Base-by-base conservation (phyloP, 257 asterid species). In the Verbena officinalis region DNA sequence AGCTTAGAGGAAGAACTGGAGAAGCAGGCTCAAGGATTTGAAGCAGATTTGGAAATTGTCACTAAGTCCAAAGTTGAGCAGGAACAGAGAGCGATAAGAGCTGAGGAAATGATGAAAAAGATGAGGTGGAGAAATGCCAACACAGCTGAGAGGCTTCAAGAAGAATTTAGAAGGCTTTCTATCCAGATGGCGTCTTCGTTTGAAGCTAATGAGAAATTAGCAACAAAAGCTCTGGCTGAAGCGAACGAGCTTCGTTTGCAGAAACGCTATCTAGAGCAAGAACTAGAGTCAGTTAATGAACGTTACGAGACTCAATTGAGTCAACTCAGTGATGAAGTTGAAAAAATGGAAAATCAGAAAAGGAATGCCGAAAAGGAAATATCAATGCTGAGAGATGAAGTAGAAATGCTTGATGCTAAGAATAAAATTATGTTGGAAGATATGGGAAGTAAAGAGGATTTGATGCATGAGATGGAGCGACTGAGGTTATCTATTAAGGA, bases 91-190 rank as follows among this genome's bases (percentile, higher is more conserved):
- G 96, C 96, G 0, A 83, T 88, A 74, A 65, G 74, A 64, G 96
- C 96, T 10, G 98, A 91, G 71, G 95, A 88, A 73, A 78, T 72
- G 0, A 54, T 91, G 67, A 83, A 88, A 69, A 84, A 84, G 77
- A 83, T 81, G 45, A 59, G 91, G 73, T 86, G 88, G 91, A 87
- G 75, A 75, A 91, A 84, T 56, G 96, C 86, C 21, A 91, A 81
- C 65, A 82, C 91, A 2, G 96, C 95, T 12, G 96, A 88, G 69
- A 67, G 87, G 50, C 91, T 88, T 36, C 95, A 91, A 73, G 94
- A 83, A 55, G 96, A 91, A 64, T 81, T 88, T 43, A 76, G 63
- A 53, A 85, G 81, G 78, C 94, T 91, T 24, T 84, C 98, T 10
- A 66, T 75, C 53, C 95, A 91, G 76, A 81, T 91, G 95, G 63